Conservation (phyloP, 768 basidiomycete genomes). For the Phlebiopsis flavidoalba region DNA sequence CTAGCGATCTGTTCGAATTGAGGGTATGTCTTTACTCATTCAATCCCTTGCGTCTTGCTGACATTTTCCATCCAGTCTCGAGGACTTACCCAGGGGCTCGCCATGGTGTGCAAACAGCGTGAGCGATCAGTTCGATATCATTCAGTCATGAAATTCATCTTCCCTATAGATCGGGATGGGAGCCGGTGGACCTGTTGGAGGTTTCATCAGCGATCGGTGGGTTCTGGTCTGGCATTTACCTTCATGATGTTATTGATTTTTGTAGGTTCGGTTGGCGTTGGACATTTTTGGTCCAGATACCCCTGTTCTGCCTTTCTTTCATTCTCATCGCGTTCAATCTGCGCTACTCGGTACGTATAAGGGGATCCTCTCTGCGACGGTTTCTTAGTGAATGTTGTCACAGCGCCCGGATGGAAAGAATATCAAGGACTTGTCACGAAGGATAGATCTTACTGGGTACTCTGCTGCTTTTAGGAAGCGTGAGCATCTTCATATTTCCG, state of each 20-base stretch:
- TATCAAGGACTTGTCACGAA: slow-evolving; percentile 59
- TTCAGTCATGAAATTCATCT: not conserved
- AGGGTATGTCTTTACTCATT: slow-evolving; percentile 40
- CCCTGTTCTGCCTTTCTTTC: slow-evolving; percentile 62
- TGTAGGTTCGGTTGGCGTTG: slow-evolving; percentile 69
- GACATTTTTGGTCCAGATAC: slow-evolving; percentile 74
- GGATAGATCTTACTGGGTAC: slow-evolving; percentile 79
- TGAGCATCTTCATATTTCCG: slow-evolving; percentile 28
- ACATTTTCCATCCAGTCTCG: slow-evolving; percentile 40
- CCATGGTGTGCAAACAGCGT: slow-evolving; percentile 71
- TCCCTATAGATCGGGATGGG: slow-evolving; percentile 61
- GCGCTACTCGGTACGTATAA: slow-evolving; percentile 57
- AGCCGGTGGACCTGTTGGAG: slow-evolving; percentile 73
- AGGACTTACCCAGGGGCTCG: slow-evolving; percentile 67
- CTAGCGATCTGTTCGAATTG: slow-evolving; percentile 77
- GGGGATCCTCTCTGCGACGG: slow-evolving; percentile 23
- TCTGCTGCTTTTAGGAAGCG: slow-evolving; percentile 52
- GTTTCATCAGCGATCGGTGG: slow-evolving; percentile 64
- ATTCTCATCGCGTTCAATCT: slow-evolving; percentile 52
- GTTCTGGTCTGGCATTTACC: not conserved
- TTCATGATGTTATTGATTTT: not conserved
- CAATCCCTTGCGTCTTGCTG: not conserved
- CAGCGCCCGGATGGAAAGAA: slow-evolving; percentile 45
- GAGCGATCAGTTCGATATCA: slow-evolving; percentile 23
- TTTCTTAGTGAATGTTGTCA: not conserved